Evolutionary conservation across 176 grass and related monocot species (phyloP).

Genomic region (maize (Zea mays)): Zm-B73-REFERENCE-NAM-5.0 NC_050098.1:193298501-193299000

Average conservation of each 20-base stretch:
- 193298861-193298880: background rate
- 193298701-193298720: constrained; percentile 81
- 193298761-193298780: constrained; percentile 40
- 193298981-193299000: background rate
- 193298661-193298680: constrained; percentile 77
- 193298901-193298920: constrained; percentile 21
- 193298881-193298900: background rate
- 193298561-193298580: background rate
- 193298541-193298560: background rate
- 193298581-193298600: background rate
- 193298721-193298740: constrained; percentile 65
- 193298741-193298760: constrained; percentile 58
- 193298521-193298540: too few species aligned
- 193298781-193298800: background rate
- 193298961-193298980: background rate
- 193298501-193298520: too few species aligned
- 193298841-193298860: background rate
- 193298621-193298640: constrained; percentile 30
- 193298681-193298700: constrained; percentile 82
- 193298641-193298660: constrained; percentile 29
- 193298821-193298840: background rate
- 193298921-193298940: background rate
- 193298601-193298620: background rate
- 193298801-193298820: constrained; percentile 19
- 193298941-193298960: constrained; percentile 1